Base-by-base conservation (phyloP, 768 basidiomycete species). In the Suillus lakei region DNA sequence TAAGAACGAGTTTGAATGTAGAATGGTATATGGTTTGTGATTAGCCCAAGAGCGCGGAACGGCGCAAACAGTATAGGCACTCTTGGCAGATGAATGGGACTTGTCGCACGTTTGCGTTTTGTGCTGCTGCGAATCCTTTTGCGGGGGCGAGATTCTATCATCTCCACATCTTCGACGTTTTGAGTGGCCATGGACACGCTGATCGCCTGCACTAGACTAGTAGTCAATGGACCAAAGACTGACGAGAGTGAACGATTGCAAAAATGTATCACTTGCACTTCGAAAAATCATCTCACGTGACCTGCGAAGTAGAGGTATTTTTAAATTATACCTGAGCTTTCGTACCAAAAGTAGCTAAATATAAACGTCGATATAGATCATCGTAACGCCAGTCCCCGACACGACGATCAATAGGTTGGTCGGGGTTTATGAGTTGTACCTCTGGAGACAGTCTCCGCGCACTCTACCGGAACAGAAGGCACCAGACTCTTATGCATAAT, bases 41-140 rank as follows among this genome's bases (percentile, higher is more conserved):
- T 86, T 64, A 95, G 86, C 32, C 98, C 97, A n/a, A 99, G 86
- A 8, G 96, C 96, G 65, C 98, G 87, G 74, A 99, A 99, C 4
- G 98, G 97, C 5, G 91, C 93, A 74, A 97, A 99, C 48, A 99
- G 75, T 39, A 76, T 76, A 18, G 74, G 73, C n/a, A 73, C 70
- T 43, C 63, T 56, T 13, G 68, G 48, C 28, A 48, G 28, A 38
- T 66, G 69, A 64, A 61, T 61, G 13, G 48, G 23, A 32, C 53
- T 41, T 34, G 67, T 66, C 38, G 65, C 41, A 13, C 46, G 36
- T 9, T 51, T 60, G 8, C 30, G 30, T 55, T 68, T 65, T 23
- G 38, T 38, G 2, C 62, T 67, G 32, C 60, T 70, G 10, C 74
- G 68, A 18, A 60, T 63, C 61, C 55, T 77, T 60, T 77, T 77